Base-by-base conservation (phyloP, 345 rosid genomes). In the Eucalyptus erythrocorys region DNA sequence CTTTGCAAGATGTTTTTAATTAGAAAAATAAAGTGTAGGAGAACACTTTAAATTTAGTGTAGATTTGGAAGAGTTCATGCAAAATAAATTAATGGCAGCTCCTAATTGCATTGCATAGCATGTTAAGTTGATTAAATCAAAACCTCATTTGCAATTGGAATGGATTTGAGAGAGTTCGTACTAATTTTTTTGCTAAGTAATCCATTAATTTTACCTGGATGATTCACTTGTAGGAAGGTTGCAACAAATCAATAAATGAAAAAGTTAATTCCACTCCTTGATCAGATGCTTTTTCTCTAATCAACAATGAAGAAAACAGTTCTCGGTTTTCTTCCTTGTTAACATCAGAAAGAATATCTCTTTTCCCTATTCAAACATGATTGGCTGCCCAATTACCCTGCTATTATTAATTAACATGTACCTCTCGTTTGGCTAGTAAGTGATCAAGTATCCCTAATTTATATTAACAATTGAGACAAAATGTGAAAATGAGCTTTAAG, bases 141-240 rank as follows among this genome's bases (percentile, higher is more conserved):
- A 1, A 66, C 6, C 76, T 34, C 21, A 14, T 3, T 66, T n/a
- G 10, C 2, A 8, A n/a, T n/a, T 66, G 19, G 21, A 15, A 15
- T 66, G 76, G 10, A 16, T 15, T 66, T 32, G 40, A 11, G 16
- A n/a, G 3, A 66, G 6, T n/a, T 16, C 0, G 2, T 9, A 6
- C 40, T 66, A 66, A n/a, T 0, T n/a, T 15, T 66, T 66, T 66
- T 34, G 40, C 79, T 66, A 14, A 66, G 40, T 66, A 66, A 66
- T 66, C 10, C 10, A 32, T 14, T 61, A n/a, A 7, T 4, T 57
- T 57, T 57, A 5, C 64, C n/a, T 57, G 10, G 12, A 13, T 10
- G 64, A 30, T 57, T 57, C 64, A 24, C 13, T 6, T 57, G 2
- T 15, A 32, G 40, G 79, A 66, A 15, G 79, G 40, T 30, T 4